Conservation (phyloP, 2,329 filamentous ascomycete species). For the Aureobasidium subglaciale region DNA sequence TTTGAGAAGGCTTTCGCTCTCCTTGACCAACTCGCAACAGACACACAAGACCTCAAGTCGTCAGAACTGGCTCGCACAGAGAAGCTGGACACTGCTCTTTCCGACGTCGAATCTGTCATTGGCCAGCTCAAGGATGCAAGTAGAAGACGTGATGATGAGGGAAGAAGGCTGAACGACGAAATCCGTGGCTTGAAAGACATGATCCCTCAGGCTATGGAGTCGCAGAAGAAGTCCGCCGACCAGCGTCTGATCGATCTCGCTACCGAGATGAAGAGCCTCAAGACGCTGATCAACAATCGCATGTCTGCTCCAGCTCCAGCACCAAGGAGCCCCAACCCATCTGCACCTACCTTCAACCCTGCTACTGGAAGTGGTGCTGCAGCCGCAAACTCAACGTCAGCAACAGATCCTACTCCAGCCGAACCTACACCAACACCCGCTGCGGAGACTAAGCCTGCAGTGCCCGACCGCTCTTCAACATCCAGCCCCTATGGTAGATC, state of each 20-base stretch:
- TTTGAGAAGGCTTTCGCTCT: conserved; percentile 88
- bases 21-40: conserved; percentile 83
- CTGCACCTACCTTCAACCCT: conserved; percentile 9
- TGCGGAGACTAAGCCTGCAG: not conserved
- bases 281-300: conserved; percentile 69
- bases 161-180: conserved; percentile 77
- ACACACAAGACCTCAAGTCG: conserved; percentile 80
- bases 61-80: conserved; percentile 80
- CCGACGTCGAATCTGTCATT: conserved; percentile 79
- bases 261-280: conserved; percentile 82
- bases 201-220: conserved; percentile 82
- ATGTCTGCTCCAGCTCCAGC: conserved; percentile 32
- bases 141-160: conserved; percentile 77
- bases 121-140: conserved; percentile 73
- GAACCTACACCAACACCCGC: conserved; percentile 26
- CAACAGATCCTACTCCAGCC: conserved; percentile 5
- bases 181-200: conserved; percentile 73
- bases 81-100: conserved; percentile 70
- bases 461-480: conserved; percentile 6
- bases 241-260: conserved; percentile 76
- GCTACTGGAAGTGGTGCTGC: not conserved
- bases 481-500: conserved; percentile 17
- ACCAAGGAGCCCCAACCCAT: not conserved
- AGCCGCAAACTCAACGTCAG: not conserved
- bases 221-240: conserved; percentile 79